Evolutionary conservation across 306 rosid species (phyloP).

Genomic region (Rubus parviflorus): DNA sequence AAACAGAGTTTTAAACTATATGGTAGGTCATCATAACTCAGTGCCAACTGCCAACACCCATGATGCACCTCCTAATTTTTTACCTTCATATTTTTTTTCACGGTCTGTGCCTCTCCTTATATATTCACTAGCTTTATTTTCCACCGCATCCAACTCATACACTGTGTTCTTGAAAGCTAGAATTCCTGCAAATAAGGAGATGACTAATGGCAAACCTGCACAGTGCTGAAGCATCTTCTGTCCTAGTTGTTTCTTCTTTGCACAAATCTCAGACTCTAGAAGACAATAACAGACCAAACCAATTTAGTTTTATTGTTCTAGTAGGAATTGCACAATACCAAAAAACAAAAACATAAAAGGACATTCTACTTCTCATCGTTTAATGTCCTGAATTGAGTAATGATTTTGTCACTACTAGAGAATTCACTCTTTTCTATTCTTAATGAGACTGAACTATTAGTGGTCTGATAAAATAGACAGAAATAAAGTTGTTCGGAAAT

Average conservation of each 20-base stretch:
- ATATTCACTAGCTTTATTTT: neutral
- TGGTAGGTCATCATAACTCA: conserved; percentile 15
- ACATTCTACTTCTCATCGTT: no score
- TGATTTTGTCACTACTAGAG: no score
- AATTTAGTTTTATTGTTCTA: no score
- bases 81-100: neutral
- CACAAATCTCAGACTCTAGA: neutral
- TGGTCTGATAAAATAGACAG: no score
- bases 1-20: conserved; percentile 10
- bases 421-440: no score
- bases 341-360: no score
- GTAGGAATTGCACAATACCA: no score
- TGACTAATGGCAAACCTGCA: conserved; percentile 18
- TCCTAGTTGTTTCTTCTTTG: conserved; percentile 6
- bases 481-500: no score
- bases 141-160: conserved; percentile 1
- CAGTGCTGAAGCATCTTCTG: neutral
- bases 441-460: no score
- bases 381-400: no score
- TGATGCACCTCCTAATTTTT: neutral
- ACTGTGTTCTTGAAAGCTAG: neutral
- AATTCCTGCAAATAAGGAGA: neutral
- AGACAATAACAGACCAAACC: neutral
- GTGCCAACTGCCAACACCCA: conserved; percentile 20
- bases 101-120: neutral